These are phyloP conservation scores for Aspergillus sp. DNA, from an alignment of 2,329 filamentous ascomycete genomes.

Conservation along the genomic window DNA sequence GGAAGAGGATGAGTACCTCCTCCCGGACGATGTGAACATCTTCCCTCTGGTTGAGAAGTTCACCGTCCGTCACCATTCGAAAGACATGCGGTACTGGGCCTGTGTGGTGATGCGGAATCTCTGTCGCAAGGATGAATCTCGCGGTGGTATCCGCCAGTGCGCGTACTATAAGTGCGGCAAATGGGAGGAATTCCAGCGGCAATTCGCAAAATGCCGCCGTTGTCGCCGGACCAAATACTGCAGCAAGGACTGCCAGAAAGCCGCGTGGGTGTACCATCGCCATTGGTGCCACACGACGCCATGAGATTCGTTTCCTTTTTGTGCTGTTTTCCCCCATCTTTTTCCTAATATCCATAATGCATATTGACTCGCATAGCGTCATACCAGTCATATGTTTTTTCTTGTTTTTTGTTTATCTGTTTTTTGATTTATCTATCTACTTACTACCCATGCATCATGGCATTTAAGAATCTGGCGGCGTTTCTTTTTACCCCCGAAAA, in stretches of 20 bases:
- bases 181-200: conserved; percentile 93
- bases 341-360: conserved; percentile 23
- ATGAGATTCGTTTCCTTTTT: conserved; percentile 23
- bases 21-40: conserved; percentile 94
- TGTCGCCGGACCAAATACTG: conserved; percentile 97
- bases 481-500: conserved; percentile 28
- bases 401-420: conserved; percentile 13
- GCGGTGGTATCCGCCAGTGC: conserved; percentile 91
- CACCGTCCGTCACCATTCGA: conserved; percentile 86
- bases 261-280: conserved; percentile 93
- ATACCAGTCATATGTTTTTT: conserved; percentile 19
- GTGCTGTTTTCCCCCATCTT: conserved; percentile 6
- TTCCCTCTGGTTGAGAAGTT: conserved; percentile 98
- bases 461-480: conserved; percentile 31
- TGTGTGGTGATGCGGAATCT: conserved; percentile 98
- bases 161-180: conserved; percentile 97
- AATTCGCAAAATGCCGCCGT: conserved; percentile 95
- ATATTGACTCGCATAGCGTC: conserved; percentile 32
- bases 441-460: conserved; percentile 24
- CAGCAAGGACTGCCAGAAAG: conserved; percentile 99
- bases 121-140: conserved; percentile 92
- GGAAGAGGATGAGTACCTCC: conserved; percentile 75
- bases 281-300: conserved; percentile 70
- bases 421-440: conserved; percentile 19
- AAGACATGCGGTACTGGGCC: conserved; percentile 99